Conservation (phyloP, 805 yeast genomes). For the Metschnikowia proteae region DNA sequence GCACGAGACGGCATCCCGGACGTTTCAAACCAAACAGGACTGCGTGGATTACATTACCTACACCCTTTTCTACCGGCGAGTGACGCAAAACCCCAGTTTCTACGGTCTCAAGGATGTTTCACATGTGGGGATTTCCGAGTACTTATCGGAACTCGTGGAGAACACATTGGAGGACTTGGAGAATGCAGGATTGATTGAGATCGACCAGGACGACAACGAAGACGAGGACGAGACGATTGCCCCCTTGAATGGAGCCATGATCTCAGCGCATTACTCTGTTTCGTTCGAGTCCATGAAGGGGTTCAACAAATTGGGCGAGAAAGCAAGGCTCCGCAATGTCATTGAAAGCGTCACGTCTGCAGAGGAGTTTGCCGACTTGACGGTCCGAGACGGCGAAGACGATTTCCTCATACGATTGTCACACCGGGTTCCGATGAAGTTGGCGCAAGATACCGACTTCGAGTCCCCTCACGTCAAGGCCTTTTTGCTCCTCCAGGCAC, state of each 20-base stretch:
- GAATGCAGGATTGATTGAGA: constrained; percentile 59
- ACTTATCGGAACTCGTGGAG: constrained; percentile 81
- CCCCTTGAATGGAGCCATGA: constrained; percentile 68
- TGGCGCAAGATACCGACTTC: constrained; percentile 29
- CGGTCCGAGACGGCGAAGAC: constrained; percentile 62
- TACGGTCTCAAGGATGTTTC: constrained; percentile 72
- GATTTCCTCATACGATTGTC: constrained; percentile 47
- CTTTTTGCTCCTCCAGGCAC: constrained; percentile 74
- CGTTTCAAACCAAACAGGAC: constrained; percentile 68
- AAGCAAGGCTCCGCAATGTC: constrained; percentile 56
- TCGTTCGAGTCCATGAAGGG: constrained; percentile 65
- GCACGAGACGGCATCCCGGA: constrained; percentile 65
- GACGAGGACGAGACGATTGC: constrained; percentile 39
- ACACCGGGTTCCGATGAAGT: constrained; percentile 60
- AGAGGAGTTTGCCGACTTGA: constrained; percentile 63
- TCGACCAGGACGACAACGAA: constrained; percentile 41
- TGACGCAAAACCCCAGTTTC: constrained; percentile 80
- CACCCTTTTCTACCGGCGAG: constrained; percentile 75
- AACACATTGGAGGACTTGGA: constrained; percentile 57
- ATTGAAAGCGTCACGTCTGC: constrained; percentile 66
- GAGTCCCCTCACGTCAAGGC: constrained; percentile 64
- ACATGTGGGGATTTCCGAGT: constrained; percentile 71
- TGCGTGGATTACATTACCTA: constrained; percentile 89
- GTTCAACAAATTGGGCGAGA: constrained; percentile 50
- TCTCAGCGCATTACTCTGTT: constrained; percentile 70